Conservation (phyloP, 441 rosid species). For the Corymbia citriodora region DNA sequence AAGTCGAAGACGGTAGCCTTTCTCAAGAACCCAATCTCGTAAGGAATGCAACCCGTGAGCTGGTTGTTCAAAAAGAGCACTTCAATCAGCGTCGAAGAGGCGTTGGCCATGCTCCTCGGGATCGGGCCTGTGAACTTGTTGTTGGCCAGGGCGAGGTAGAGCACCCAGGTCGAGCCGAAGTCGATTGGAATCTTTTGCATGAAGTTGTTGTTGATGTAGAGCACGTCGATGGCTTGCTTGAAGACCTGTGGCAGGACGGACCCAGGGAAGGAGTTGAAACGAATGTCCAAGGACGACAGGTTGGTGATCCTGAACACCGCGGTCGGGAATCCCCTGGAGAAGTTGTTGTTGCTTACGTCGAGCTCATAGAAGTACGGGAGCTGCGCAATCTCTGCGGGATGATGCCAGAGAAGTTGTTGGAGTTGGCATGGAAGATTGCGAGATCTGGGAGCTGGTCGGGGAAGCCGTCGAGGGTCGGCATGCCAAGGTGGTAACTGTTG, state of each 20-base stretch:
- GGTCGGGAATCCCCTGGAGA: constrained; percentile 30
- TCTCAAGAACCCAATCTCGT: constrained; percentile 38
- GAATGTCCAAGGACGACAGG: constrained; percentile 33
- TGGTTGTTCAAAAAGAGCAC: constrained; percentile 33
- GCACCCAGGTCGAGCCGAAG: constrained; percentile 27
- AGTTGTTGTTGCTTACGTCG: constrained; percentile 47
- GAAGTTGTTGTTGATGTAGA: constrained; percentile 40
- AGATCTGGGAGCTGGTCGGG: constrained; percentile 30
- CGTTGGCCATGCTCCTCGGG: constrained; percentile 29
- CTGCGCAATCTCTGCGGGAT: constrained; percentile 9
- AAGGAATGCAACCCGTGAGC: constrained; percentile 41
- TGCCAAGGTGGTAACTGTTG: constrained; percentile 28
- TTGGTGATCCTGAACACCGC: constrained; percentile 9
- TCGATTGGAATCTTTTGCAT: constrained; percentile 21
- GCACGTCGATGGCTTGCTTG: constrained; percentile 13
- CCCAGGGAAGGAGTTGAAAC: constrained; percentile 39
- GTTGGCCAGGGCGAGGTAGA: constrained; percentile 43
- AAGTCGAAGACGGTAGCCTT: constrained; percentile 22
- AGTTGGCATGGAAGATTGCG: constrained; percentile 48
- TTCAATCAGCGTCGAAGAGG: constrained; percentile 24
- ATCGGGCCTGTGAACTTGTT: constrained; percentile 40
- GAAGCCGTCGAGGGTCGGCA: constrained; percentile 32
- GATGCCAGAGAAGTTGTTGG: constrained; percentile 35
- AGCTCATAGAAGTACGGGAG: constrained; percentile 36
- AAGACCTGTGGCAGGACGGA: constrained; percentile 31